Percentiles rank a stretch among this genome's conserved stretches.
Conservation (phyloP, 202 grass and related monocot species). For the Elaeis oleifera region DNA sequence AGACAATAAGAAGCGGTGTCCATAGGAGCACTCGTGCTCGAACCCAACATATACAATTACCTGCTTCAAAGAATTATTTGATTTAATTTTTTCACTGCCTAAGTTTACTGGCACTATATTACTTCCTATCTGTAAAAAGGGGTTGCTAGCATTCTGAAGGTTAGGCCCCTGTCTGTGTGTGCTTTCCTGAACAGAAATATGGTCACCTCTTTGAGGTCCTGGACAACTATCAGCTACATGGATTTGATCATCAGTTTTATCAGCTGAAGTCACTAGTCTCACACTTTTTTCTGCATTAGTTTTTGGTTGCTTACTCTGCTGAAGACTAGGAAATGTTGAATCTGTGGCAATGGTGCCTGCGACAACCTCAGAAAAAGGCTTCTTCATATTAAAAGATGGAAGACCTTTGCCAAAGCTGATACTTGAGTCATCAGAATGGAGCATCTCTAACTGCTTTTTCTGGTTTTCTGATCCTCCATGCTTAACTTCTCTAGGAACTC, state of each 20-base stretch:
- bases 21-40: constrained; percentile 83
- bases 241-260: constrained; percentile 37
- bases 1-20: constrained; percentile 86
- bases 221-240: constrained; percentile 30
- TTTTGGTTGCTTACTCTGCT: constrained; percentile 53
- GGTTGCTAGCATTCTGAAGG: constrained; percentile 28
- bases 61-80: constrained; percentile 38
- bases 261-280: constrained; percentile 25
- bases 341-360: constrained; percentile 56
- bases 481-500: constrained; percentile 33
- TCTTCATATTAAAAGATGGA: constrained; percentile 85
- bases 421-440: constrained; percentile 26
- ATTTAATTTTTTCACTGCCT: constrained; percentile 44
- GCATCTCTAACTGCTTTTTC: constrained; percentile 45
- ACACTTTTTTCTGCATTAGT: constrained; percentile 34
- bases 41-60: constrained; percentile 64
- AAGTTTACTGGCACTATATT: constrained; percentile 63
- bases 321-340: constrained; percentile 73
- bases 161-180: constrained; percentile 16
- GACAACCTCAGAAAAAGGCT: constrained; percentile 94
- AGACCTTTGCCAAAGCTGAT: constrained; percentile 74
- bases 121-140: constrained; percentile 74
- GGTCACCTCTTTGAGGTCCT: constrained; percentile 36
- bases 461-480: constrained; percentile 33
- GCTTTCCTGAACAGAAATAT: constrained; percentile 33